These are phyloP conservation scores for Corylus avellana DNA, from an alignment of 306 rosid genomes.

Conservation along the genomic window DNA sequence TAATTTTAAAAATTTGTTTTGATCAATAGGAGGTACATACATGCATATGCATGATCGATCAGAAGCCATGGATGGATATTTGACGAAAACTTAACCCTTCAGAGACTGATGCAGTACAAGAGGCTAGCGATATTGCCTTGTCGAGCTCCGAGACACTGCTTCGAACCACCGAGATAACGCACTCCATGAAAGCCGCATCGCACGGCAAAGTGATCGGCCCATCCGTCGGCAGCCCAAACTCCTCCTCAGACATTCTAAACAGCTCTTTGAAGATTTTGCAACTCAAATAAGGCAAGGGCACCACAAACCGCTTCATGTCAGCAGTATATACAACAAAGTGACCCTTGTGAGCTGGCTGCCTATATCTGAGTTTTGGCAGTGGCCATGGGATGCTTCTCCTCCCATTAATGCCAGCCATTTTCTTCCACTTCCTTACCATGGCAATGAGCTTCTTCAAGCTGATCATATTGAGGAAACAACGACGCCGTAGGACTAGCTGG, in stretches of 20 bases:
- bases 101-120: not conserved
- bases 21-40: not conserved
- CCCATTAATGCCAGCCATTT: conserved; percentile 20
- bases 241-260: conserved; percentile 32
- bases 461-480: conserved; percentile 1
- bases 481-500: not conserved
- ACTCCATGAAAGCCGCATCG: conserved; percentile 30
- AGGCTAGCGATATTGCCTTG: conserved; percentile 22
- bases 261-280: conserved; percentile 29
- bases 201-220: conserved; percentile 40
- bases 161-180: conserved; percentile 21
- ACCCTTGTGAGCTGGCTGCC: conserved; percentile 27
- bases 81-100: not conserved
- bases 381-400: conserved; percentile 26
- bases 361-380: conserved; percentile 11
- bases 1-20: not conserved
- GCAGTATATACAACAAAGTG: conserved; percentile 35
- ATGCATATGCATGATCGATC: no score
- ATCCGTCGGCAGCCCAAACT: conserved; percentile 32
- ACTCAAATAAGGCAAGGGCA: conserved; percentile 33
- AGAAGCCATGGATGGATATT: not conserved
- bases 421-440: conserved; percentile 37
- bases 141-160: conserved; percentile 23
- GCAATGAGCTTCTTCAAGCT: conserved; percentile 28
- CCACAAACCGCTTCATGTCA: conserved; percentile 30